Base-by-base conservation (phyloP, 2,329 filamentous ascomycete genomes). In the Chaetomium sp. region DNA sequence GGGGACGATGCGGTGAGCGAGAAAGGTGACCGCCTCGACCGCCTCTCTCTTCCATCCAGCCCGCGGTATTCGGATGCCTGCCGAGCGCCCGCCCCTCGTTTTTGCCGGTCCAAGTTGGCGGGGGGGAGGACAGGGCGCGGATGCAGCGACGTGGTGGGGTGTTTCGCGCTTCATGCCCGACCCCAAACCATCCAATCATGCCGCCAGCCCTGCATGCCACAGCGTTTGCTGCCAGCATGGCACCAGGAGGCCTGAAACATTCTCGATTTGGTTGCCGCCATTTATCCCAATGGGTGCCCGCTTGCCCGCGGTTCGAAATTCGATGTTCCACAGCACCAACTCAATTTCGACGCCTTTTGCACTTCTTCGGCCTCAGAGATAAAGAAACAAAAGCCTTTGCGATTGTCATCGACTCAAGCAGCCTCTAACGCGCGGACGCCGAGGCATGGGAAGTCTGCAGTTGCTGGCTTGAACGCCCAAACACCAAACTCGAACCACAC, bases 161-260 rank as follows among this genome's bases (percentile, higher is more conserved):
- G 45, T 33, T 35, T 35, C 19, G 27, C 57, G 63, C 65, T 65
- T 63, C 64, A 65, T 66, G 66, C 68, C 68, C 68, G 64, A 68
- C 50, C 54, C 21, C 47, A 21, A 29, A 47, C 31, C 35, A 57
- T 45, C 67, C 67, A 69, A 67, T 69, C 63, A 67, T 25, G 57
- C 53, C 16, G 13, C 19, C 58, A n/a, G 63, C 61, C 64, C 61
- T 63, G 58, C 19, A 60, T 59, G 60, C 62, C 25, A 25, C 49
- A 25, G 45, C 49, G 47, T 54, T 63, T 33, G 60, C 50, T 69
- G 64, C 57, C 60, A 60, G 45, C 42, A 45, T 51, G 50, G 67
- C 67, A 60, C 33, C 38, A 56, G 58, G 61, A 55, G 63, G 65
- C 63, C 57, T 67, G 67, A 69, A 67, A 67, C 67, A 54, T 64